Conservation (phyloP, 352 stramenopile species). For the Pythium vanterpoolii region DNA sequence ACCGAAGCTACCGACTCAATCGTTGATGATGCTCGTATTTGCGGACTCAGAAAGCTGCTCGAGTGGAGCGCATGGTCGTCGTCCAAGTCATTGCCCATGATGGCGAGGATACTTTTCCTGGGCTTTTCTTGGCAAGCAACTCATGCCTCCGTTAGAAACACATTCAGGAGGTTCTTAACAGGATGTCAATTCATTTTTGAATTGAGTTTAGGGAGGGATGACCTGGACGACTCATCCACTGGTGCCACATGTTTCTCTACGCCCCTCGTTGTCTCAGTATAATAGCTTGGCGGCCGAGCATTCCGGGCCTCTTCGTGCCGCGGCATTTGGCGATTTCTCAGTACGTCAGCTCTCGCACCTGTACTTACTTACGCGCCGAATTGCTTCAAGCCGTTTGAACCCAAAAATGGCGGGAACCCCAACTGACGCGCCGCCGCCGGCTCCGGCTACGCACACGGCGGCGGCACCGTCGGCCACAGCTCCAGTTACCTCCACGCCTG, state of each 20-base stretch:
- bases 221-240: constrained; percentile 9
- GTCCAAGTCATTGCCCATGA: constrained; percentile 15
- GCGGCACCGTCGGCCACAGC: background rate
- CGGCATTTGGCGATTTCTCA: constrained; percentile 19
- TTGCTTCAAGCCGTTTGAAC: constrained; percentile 10
- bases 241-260: background rate
- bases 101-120: constrained; percentile 15
- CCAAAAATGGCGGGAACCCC: constrained; percentile 29
- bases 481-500: no score
- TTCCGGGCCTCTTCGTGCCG: background rate
- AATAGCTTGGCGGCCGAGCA: background rate
- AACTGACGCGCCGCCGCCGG: background rate
- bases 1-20: background rate
- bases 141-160: background rate
- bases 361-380: constrained; percentile 9
- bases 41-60: constrained; percentile 20
- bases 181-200: constrained; percentile 20
- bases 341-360: constrained; percentile 13
- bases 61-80: constrained; percentile 19
- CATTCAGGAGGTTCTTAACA: background rate
- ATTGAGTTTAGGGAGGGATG: constrained; percentile 21
- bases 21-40: constrained; percentile 2
- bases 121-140: background rate
- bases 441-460: no score
- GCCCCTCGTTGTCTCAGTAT: constrained; percentile 27